Conservation (phyloP, 805 yeast genomes). For the Phaffomyces antillensis region DNA sequence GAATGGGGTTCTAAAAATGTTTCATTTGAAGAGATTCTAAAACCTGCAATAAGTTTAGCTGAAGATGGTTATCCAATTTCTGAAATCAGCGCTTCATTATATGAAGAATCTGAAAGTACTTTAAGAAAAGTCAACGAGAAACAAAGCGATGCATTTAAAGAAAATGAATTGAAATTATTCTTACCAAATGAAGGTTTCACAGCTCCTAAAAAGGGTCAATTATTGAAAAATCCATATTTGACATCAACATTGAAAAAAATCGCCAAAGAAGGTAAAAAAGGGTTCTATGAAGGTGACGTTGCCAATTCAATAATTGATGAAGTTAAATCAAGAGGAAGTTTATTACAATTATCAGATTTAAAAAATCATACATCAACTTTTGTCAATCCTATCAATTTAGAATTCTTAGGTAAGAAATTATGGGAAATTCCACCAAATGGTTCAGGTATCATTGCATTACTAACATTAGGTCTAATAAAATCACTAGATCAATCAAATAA, state of each 20-base stretch:
- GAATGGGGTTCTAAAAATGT: constrained; percentile 71
- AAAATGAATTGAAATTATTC: constrained; percentile 26
- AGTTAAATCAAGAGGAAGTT: constrained; percentile 47
- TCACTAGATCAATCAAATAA: constrained; percentile 41
- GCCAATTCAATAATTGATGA: constrained; percentile 58
- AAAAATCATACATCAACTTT: constrained; percentile 49
- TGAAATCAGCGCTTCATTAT: constrained; percentile 45
- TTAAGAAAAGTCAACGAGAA: constrained; percentile 29
- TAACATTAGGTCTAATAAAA: constrained; percentile 60
- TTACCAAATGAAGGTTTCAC: constrained; percentile 30
- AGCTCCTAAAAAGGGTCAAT: constrained; percentile 54
- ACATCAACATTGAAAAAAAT: constrained; percentile 48
- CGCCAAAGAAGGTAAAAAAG: constrained; percentile 52
- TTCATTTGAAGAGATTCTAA: constrained; percentile 46
- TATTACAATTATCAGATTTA: constrained; percentile 50
- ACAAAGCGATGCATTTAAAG: constrained; percentile 25
- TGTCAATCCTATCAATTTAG: constrained; percentile 55
- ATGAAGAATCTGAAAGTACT: constrained; percentile 36
- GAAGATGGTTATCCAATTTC: constrained; percentile 61
- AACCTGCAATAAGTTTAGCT: constrained; percentile 65
- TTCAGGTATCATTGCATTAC: constrained; percentile 69
- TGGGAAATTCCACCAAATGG: constrained; percentile 88
- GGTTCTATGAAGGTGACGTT: constrained; percentile 63
- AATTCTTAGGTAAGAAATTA: constrained; percentile 45
- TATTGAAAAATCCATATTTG: constrained; percentile 42